Evolutionary conservation across 129 eudicot species (phyloP).

Genomic region (Ambrosia artemisiifolia): DNA sequence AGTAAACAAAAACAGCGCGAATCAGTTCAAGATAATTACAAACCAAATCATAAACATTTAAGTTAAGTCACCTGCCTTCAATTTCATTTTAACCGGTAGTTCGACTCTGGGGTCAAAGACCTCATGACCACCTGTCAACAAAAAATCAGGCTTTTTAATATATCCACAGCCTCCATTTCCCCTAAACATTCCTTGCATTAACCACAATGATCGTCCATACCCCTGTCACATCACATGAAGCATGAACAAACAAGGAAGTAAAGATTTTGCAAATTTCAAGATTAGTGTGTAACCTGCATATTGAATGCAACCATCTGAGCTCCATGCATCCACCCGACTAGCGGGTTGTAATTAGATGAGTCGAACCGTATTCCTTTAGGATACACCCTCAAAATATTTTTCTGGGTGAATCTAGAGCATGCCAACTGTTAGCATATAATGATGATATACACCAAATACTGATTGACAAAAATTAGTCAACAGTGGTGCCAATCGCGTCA

Average conservation of each 20-base stretch:
- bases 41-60: not conserved
- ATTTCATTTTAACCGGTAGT: conserved; percentile 46
- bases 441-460: not conserved
- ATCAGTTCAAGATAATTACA: not conserved
- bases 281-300: conserved; percentile 62
- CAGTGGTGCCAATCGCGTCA: too few species aligned
- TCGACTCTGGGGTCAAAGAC: conserved; percentile 51
- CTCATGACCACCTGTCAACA: conserved; percentile 51
- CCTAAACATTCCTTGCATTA: conserved; percentile 97
- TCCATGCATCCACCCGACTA: conserved; percentile 84
- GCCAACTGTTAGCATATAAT: conserved; percentile 11
- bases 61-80: conserved; percentile 48
- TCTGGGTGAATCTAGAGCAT: conserved; percentile 63
- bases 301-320: conserved; percentile 94
- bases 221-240: conserved; percentile 42
- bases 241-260: conserved; percentile 10
- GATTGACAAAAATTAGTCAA: not conserved
- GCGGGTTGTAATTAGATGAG: conserved; percentile 76
- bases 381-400: conserved; percentile 68
- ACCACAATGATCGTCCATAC: conserved; percentile 80
- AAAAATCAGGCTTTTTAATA: conserved; percentile 72
- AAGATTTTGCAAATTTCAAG: not conserved
- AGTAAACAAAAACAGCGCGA: conserved; percentile 13
- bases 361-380: conserved; percentile 70
- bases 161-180: conserved; percentile 93